Evolutionary conservation across 2,329 filamentous ascomycete genomes (phyloP).

Genomic region (Aspergillus thermomutatus): DNA sequence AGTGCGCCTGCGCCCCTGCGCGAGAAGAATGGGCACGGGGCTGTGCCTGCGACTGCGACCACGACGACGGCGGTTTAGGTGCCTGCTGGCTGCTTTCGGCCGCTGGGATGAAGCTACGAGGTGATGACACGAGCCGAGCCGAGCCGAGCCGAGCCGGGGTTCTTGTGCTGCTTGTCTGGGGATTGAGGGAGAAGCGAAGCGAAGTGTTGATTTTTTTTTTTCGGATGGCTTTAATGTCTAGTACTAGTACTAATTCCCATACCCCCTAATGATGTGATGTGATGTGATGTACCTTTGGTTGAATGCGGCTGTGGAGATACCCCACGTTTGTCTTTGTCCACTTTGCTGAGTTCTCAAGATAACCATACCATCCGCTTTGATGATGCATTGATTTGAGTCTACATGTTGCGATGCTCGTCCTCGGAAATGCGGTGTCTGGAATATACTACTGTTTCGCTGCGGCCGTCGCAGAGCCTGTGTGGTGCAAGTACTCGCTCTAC

Average conservation of each 20-base stretch:
- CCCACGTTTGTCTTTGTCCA: not conserved
- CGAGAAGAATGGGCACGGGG: conserved; percentile 25
- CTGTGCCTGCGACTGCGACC: conserved; percentile 13
- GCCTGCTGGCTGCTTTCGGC: not conserved
- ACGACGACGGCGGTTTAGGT: not conserved
- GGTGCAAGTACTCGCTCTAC: not conserved
- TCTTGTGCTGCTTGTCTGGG: not conserved
- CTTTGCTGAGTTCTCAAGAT: not conserved
- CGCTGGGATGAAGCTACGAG: not conserved
- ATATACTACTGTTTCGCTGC: too few relatives aligned
- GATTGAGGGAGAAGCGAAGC: not conserved
- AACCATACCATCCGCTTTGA: not conserved
- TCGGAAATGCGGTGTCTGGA: too few relatives aligned
- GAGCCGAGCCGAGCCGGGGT: not conserved
- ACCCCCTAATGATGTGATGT: not conserved
- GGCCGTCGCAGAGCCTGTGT: not conserved
- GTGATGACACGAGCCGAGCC: not conserved
- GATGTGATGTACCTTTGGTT: not conserved
- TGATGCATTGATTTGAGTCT: not conserved
- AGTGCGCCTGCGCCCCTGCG: conserved; percentile 12
- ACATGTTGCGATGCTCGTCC: too few relatives aligned
- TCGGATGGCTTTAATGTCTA: not conserved
- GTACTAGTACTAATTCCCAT: not conserved
- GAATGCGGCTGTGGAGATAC: not conserved
- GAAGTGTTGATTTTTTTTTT: not conserved